phyloP scores from a whole-genome alignment of 2,329 filamentous ascomycete species.

The Alternaria sp. region DNA sequence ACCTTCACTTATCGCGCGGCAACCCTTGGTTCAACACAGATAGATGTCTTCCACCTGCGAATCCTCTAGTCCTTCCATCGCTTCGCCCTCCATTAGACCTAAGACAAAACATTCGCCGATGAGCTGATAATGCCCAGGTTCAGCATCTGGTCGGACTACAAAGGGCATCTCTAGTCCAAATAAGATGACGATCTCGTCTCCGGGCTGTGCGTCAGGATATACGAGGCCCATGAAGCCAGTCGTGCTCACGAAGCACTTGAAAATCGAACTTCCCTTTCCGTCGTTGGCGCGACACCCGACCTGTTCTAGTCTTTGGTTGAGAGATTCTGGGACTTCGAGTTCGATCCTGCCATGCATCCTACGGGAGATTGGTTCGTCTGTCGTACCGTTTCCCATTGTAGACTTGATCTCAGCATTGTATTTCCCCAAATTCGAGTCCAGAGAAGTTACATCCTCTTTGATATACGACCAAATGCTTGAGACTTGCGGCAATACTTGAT shows the following conservation, averaged over 20 bases:
- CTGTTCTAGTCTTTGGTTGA: not conserved
- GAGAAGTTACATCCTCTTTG: not conserved
- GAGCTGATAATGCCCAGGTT: not conserved
- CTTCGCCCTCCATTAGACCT: not conserved
- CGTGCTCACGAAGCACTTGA: not conserved
- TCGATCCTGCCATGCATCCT: not conserved
- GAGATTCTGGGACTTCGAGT: not conserved
- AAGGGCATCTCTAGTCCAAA: not conserved
- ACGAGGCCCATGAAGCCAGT: not conserved
- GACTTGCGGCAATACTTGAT: not conserved
- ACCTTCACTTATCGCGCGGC: not conserved
- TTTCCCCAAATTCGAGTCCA: not conserved
- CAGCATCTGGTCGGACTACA: not conserved
- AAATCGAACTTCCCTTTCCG: not conserved
- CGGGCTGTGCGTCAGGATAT: not conserved
- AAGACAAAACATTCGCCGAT: not conserved
- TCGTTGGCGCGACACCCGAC: not conserved
- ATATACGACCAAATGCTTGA: not conserved
- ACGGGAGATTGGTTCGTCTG: not conserved
- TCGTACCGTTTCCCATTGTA: not conserved
- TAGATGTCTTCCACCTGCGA: not conserved
- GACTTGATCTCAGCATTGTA: not conserved
- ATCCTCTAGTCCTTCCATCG: not conserved
- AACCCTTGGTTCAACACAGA: not conserved
- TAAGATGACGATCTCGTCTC: not conserved